Conservation (phyloP, 225 moss, liverwort and hornwort genomes). For the Marchantia paleacea region DNA sequence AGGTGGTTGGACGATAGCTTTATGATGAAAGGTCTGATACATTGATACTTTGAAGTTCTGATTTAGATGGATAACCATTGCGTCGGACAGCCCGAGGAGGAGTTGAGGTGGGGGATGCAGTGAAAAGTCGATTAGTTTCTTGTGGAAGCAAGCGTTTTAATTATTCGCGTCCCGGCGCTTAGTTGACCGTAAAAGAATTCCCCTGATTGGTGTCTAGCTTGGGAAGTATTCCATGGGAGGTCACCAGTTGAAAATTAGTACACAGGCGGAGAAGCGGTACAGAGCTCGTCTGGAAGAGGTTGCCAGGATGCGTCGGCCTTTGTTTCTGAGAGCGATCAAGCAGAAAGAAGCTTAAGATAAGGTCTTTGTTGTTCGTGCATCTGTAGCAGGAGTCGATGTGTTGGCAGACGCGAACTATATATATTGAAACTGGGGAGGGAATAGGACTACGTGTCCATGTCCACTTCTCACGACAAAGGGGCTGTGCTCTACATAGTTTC, state of each 20-base stretch:
- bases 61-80: neutral
- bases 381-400: conserved; percentile 4
- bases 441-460: conserved; percentile 36
- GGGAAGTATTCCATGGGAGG: neutral
- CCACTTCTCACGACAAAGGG: conserved; percentile 32
- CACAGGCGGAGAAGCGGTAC: neutral
- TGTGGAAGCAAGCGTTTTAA: neutral
- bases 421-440: neutral
- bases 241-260: neutral
- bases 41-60: neutral
- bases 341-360: neutral
- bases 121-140: neutral
- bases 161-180: neutral
- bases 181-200: neutral
- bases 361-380: neutral
- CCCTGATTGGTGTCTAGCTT: too few relatives aligned
- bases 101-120: neutral
- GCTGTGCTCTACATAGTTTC: conserved; percentile 48
- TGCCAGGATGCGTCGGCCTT: neutral
- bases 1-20: neutral
- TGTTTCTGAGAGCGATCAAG: neutral
- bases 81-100: neutral
- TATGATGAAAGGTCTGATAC: neutral
- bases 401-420: neutral
- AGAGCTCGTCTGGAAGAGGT: too few relatives aligned